Base-by-base conservation (phyloP, 2,329 filamentous ascomycete species). In the Xylariomycetidae sp. region DNA sequence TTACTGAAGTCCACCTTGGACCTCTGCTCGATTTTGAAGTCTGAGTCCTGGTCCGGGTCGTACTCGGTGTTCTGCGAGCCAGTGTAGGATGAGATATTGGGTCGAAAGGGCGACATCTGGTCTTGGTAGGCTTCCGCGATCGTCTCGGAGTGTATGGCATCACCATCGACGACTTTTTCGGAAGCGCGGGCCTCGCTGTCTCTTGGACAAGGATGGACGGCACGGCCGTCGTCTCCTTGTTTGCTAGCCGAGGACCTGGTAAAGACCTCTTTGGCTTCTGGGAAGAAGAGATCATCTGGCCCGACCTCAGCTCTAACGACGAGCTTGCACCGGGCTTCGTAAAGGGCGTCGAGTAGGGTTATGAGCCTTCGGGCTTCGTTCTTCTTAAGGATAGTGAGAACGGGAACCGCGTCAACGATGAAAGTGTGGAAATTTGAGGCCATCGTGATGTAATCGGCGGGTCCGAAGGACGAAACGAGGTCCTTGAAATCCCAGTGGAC, bases 311-410 rank as follows among this genome's bases (percentile, higher is more conserved):
- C 85, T 14, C 77, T 70, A 33, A 90, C 69, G 27, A 87, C 59
- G 8, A 90, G 70, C 46, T 86, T 86, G 57, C 85, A 89, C 6
- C 80, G 74, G n/a, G 83, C 81, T 62, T 90, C 85, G 58, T 90
- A 90, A 1, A 88, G 66, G 0, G 85, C 85, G 51, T 92, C 85
- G 2, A 90, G 71, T 2, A 92, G 68, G 0, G 83, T 89, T 52
- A 90, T 90, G 53, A 92, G 80, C 9, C 86, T 73, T 4, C 85
- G 70, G 1, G 86, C 86, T 61, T 90, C 85, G 54, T 89, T 90
- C 59, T 88, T 90, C 56, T 81, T 79, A 2, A 77, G 60, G 2
- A 81, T 57, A 0, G 75, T 80, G 10, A 92, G 63, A 12, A 83
- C 54, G 0, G 86, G 85, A 2, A 90, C 69, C 14, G 78, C 62